Percentiles rank a stretch among this genome's conserved stretches.
These are phyloP conservation scores for Tuber aestivum DNA, from an alignment of 495 filamentous ascomycete genomes.

Conservation along the genomic window DNA sequence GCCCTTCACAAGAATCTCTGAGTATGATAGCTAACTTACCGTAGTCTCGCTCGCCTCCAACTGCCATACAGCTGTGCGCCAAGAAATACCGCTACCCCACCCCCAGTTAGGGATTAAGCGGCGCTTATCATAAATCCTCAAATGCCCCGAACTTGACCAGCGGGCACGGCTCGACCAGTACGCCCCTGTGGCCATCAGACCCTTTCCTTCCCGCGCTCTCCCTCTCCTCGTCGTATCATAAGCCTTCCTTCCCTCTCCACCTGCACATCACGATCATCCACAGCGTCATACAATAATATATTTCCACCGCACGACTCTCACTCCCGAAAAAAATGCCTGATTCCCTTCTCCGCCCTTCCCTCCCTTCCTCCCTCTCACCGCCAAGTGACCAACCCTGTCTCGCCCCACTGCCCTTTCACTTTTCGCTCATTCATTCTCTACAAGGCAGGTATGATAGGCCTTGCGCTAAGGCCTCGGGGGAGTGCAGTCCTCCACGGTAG, in stretches of 20 bases:
- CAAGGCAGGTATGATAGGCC: not conserved
- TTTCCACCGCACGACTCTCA: not conserved
- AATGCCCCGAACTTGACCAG: not conserved
- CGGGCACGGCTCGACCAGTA: not conserved
- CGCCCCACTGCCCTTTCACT: conserved; percentile 1
- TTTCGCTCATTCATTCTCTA: not conserved
- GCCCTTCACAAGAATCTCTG: not conserved
- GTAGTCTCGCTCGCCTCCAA: not conserved
- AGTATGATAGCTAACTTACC: not conserved
- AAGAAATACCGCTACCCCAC: not conserved
- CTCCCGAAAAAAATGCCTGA: not conserved
- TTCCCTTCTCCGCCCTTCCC: not conserved
- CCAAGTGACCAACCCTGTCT: not conserved
- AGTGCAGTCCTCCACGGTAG: not conserved
- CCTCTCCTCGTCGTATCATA: not conserved
- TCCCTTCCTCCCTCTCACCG: not conserved
- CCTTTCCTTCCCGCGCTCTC: not conserved
- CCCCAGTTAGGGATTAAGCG: not conserved
- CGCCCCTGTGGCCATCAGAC: not conserved
- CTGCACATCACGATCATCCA: not conserved
- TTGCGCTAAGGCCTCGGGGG: not conserved
- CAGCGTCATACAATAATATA: not conserved
- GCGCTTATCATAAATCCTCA: not conserved
- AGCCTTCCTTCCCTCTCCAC: not conserved
- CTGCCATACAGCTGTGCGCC: not conserved